Evolutionary conservation across 768 basidiomycete species (phyloP).

Genomic region (Macrocybe gigantea): DNA sequence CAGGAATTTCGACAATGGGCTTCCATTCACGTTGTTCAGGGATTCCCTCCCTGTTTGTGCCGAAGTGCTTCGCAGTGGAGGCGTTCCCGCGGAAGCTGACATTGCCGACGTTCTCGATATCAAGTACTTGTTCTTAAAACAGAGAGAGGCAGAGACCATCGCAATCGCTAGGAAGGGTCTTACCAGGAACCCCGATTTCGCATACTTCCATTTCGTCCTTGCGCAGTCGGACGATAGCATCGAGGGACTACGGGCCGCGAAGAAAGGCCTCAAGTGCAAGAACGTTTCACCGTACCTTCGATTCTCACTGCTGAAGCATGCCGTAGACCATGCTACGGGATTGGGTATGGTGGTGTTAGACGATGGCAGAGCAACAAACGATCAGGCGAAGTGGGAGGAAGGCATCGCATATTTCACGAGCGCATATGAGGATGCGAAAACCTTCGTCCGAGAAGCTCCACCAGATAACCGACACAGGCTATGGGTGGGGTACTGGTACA

Average conservation of each 20-base stretch:
- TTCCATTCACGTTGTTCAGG: constrained; percentile 55
- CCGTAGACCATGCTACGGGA: constrained; percentile 53
- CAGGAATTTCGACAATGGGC: constrained; percentile 37
- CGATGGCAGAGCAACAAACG: constrained; percentile 31
- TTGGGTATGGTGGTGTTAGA: constrained; percentile 47
- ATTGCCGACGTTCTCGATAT: constrained; percentile 61
- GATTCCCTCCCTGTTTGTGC: constrained; percentile 60
- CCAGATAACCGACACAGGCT: constrained; percentile 60
- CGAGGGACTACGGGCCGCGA: constrained; percentile 53
- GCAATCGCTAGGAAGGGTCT: constrained; percentile 39
- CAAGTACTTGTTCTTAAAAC: constrained; percentile 48
- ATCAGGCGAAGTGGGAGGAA: constrained; percentile 46
- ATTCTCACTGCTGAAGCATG: constrained; percentile 51
- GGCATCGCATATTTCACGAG: constrained; percentile 56
- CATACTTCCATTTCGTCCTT: constrained; percentile 62
- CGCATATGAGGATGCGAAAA: constrained; percentile 55
- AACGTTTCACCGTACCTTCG: constrained; percentile 49
- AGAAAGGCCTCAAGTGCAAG: constrained; percentile 61
- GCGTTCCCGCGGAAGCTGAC: constrained; percentile 37
- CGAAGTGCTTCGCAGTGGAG: constrained; percentile 41
- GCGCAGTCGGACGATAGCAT: constrained; percentile 41
- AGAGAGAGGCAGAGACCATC: constrained; percentile 43
- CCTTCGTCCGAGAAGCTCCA: constrained; percentile 48
- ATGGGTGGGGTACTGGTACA: constrained; percentile 54
- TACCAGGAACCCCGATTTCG: constrained; percentile 49